These are phyloP conservation scores for Allium fistulosum DNA, from an alignment of 106 monocot species.

Conservation along the genomic window DNA sequence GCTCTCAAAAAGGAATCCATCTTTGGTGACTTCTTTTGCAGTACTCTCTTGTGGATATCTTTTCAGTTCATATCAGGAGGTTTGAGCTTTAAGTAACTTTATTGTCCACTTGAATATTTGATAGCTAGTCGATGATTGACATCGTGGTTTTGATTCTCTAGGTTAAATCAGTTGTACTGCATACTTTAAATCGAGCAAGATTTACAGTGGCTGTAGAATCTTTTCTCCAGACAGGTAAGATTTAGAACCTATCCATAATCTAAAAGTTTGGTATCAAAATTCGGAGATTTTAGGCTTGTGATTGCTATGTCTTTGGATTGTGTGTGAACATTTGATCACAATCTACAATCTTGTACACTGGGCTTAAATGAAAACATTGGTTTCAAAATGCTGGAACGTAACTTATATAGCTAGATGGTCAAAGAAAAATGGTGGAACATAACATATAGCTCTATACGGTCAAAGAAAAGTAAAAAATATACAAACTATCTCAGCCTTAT, in stretches of 20 bases:
- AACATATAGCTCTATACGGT: too few relatives aligned
- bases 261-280: neutral
- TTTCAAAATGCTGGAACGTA: too few relatives aligned
- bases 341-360: too few relatives aligned
- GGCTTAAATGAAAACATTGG: too few relatives aligned
- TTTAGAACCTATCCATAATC: neutral
- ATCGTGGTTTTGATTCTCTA: constrained; percentile 15
- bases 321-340: too few relatives aligned
- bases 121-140: neutral
- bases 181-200: constrained; percentile 91
- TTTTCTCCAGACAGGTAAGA: constrained; percentile 82
- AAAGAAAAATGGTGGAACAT: too few relatives aligned
- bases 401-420: too few relatives aligned
- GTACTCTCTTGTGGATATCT: constrained; percentile 92
- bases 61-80: constrained; percentile 93
- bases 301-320: too few relatives aligned
- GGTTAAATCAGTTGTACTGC: constrained; percentile 93
- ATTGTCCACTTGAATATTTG: neutral
- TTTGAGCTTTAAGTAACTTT: constrained; percentile 8
- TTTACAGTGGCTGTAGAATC: constrained; percentile 92
- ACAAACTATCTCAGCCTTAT: too few relatives aligned
- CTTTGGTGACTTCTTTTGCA: constrained; percentile 74
- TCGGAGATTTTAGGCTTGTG: neutral
- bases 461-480: too few relatives aligned
- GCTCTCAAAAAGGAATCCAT: constrained; percentile 87